phyloP scores from a whole-genome alignment of 345 rosid species.

The Limnanthes douglasii region DNA sequence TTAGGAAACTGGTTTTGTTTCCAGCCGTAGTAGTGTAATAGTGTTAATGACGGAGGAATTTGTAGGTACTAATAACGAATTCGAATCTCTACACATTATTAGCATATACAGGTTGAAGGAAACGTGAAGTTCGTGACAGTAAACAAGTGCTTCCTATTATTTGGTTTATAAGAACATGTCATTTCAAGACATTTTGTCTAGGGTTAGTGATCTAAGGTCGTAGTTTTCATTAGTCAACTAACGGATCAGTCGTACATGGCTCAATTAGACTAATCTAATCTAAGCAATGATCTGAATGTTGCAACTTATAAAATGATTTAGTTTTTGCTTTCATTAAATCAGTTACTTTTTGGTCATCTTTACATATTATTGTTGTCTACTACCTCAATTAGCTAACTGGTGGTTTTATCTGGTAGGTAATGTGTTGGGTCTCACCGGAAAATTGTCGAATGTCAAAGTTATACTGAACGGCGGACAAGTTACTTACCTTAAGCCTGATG shows the following conservation, averaged over 20 bases:
- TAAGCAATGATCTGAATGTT: background rate
- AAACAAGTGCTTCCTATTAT: no score
- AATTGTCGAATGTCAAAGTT: conserved; percentile 60
- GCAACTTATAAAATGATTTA: background rate
- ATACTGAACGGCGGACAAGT: conserved; percentile 74
- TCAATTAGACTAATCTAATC: background rate
- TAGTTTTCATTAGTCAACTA: background rate
- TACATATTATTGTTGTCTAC: background rate
- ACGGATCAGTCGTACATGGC: background rate
- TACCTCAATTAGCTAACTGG: background rate
- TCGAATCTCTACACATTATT: no score
- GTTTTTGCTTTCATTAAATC: background rate
- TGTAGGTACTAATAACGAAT: no score
- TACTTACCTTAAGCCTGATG: conserved; percentile 86
- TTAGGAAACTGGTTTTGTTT: no score
- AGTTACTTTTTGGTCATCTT: background rate
- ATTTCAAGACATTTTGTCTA: no score
- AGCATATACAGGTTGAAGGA: no score
- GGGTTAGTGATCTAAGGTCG: no score
- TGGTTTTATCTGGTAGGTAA: conserved; percentile 14
- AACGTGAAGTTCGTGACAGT: no score
- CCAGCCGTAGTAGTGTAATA: no score
- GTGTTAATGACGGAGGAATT: no score
- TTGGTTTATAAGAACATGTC: no score
- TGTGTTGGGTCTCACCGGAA: conserved; percentile 44